Percentiles rank a stretch among this genome's conserved stretches.
Evolutionary conservation across 2,329 filamentous ascomycete species (phyloP).

Genomic region (Scorias spongiosa): DNA sequence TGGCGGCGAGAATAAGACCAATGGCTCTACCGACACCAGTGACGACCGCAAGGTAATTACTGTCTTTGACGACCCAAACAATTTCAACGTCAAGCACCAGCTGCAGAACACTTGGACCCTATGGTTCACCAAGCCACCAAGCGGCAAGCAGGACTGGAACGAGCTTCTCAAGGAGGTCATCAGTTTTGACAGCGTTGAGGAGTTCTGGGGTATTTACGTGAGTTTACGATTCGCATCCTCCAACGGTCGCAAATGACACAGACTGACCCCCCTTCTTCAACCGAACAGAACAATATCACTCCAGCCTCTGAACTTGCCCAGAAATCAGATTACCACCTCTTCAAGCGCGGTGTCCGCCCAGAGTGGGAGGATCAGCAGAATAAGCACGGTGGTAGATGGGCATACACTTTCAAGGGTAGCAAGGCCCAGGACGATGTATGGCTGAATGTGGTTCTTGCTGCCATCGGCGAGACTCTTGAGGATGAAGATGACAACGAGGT

Average conservation of each 20-base stretch:
- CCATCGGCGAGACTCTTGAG: conserved; percentile 95
- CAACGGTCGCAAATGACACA: too few species aligned
- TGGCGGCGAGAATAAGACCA: conserved; percentile 29
- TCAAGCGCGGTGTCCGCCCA: conserved; percentile 91
- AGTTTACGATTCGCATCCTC: conserved; percentile 23
- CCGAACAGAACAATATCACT: conserved; percentile 83
- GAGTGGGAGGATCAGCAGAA: conserved; percentile 99
- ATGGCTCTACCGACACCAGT: conserved; percentile 27
- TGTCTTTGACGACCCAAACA: conserved; percentile 94
- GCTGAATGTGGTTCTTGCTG: conserved; percentile 92
- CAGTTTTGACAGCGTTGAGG: conserved; percentile 95
- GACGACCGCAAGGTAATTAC: conserved; percentile 54
- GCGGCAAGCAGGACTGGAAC: conserved; percentile 95
- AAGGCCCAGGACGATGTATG: conserved; percentile 91
- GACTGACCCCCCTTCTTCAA: too few species aligned
- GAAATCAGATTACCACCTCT: conserved; percentile 98
- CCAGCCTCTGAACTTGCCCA: conserved; percentile 87
- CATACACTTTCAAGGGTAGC: conserved; percentile 96
- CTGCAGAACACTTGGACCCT: conserved; percentile 96
- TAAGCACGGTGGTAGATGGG: conserved; percentile 99
- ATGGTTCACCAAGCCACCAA: conserved; percentile 98
- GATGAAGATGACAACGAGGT: conserved; percentile 89
- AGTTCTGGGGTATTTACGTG: conserved; percentile 99
- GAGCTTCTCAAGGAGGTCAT: conserved; percentile 97
- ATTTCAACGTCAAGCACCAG: conserved; percentile 99